Base-by-base conservation (phyloP, 441 rosid genomes). In the Brassica balearica region DNA sequence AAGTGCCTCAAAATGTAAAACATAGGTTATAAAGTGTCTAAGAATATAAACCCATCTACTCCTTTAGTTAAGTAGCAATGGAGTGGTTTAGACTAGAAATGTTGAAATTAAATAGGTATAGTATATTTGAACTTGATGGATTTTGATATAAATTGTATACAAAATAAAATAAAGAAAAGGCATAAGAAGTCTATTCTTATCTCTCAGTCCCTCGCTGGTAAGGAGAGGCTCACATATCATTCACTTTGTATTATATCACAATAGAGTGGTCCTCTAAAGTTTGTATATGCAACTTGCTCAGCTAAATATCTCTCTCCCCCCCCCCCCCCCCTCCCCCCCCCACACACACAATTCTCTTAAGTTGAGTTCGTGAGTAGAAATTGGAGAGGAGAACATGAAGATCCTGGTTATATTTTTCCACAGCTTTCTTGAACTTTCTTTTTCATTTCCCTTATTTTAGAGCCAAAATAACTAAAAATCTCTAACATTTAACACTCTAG, bases 371-470 rank as follows among this genome's bases (percentile, higher is more conserved):
- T 19, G 2, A 60, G 63, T 6, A 67, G 41, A 23, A 15, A 60
- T 20, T 19, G 34, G 65, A 68, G 56, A 36, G 66, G 15, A 72
- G 51, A 73, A 66, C 73, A 74, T 74, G 71, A 74, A 63, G 82
- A 74, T 79, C 75, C 82, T 79, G 78, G 78, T 69, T 74, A 79
- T 74, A 29, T 11, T 79, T 74, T 79, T 79, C 82, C 82, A 79
- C 82, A 74, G 82, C 82, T 79, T 79, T 79, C 82, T 79, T 79
- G 82, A 79, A 79, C 82, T 79, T 77, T 74, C 27, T 38, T 79
- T 73, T 62, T 68, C 65, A 22, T 48, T 73, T 73, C 34, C 77
- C 2, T 3, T 58, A 25, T 59, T 11, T 14, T 8, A 5, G 65
- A 36, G 12, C 2, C 7, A 9, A 20, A 51, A n/a, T 19, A 17